Evolutionary conservation across 345 rosid species (phyloP).

Genomic region (Syzygium aromaticum): DNA sequence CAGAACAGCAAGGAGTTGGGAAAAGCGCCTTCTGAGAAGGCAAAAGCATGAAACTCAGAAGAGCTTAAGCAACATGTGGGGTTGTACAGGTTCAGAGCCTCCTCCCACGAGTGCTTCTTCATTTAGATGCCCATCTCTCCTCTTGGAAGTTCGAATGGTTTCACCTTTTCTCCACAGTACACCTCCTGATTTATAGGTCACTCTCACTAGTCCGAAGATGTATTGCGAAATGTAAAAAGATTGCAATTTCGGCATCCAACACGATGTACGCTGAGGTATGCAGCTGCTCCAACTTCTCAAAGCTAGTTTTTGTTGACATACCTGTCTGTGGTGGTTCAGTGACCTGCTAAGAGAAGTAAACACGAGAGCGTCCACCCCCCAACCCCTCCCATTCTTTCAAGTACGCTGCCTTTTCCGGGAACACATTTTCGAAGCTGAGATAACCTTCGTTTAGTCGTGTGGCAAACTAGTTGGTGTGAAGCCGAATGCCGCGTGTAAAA

Average conservation of each 20-base stretch:
- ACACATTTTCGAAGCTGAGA: neutral
- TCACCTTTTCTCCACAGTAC: neutral
- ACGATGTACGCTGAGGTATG: slow-evolving; percentile 4
- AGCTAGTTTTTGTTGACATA: neutral
- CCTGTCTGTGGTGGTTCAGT: neutral
- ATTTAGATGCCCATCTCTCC: neutral
- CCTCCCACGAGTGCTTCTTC: neutral
- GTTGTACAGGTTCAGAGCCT: neutral
- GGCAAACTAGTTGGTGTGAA: neutral
- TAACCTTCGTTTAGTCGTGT: neutral
- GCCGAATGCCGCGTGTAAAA: neutral
- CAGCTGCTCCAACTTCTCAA: neutral
- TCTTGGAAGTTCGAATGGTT: neutral
- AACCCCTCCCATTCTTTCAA: neutral
- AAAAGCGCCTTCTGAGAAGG: neutral
- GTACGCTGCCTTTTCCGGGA: neutral
- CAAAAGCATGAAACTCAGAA: neutral
- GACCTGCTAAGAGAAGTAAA: neutral
- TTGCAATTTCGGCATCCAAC: slow-evolving; percentile 4
- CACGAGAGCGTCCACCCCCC: neutral
- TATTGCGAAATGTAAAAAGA: neutral
- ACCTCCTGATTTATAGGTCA: neutral
- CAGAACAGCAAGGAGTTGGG: neutral
- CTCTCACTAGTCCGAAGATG: neutral
- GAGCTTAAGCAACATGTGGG: neutral